Conservation (phyloP, 352 stramenopile genomes). For the Globisporangium cederbergense region DNA sequence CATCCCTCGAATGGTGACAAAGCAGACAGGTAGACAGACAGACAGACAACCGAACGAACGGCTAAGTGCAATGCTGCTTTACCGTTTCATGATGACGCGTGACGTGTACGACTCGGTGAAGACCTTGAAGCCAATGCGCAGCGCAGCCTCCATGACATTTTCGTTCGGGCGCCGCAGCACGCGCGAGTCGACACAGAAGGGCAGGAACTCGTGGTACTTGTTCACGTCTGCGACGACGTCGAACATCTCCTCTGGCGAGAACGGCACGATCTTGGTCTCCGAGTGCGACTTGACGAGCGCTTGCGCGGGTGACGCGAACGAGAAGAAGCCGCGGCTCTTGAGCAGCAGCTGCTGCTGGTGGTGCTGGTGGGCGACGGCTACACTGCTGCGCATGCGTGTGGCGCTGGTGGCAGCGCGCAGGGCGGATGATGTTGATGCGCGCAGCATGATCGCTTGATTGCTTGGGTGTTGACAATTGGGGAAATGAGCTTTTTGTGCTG, state of each 20-base stretch:
- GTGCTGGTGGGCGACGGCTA: background rate
- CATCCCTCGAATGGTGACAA: background rate
- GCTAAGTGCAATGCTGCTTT: background rate
- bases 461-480: background rate
- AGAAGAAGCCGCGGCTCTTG: constrained; percentile 42
- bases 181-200: constrained; percentile 77
- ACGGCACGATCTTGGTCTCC: constrained; percentile 73
- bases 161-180: constrained; percentile 66
- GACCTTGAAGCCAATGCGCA: constrained; percentile 75
- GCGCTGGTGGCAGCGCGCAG: constrained; percentile 2
- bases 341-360: background rate
- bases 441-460: constrained; percentile 24
- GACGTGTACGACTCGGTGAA: constrained; percentile 86
- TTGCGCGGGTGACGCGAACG: constrained; percentile 45
- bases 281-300: constrained; percentile 67
- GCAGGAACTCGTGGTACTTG: constrained; percentile 71
- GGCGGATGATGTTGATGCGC: background rate
- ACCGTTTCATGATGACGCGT: constrained; percentile 75
- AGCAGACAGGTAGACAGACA: too few relatives aligned
- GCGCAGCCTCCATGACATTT: constrained; percentile 75
- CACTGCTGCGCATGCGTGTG: background rate
- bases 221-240: constrained; percentile 76
- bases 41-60: too few relatives aligned
- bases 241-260: constrained; percentile 75
- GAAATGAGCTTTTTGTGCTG: background rate